Base-by-base conservation (phyloP, 2,329 filamentous ascomycete genomes). In the Sarocladium brachiariae region DNA sequence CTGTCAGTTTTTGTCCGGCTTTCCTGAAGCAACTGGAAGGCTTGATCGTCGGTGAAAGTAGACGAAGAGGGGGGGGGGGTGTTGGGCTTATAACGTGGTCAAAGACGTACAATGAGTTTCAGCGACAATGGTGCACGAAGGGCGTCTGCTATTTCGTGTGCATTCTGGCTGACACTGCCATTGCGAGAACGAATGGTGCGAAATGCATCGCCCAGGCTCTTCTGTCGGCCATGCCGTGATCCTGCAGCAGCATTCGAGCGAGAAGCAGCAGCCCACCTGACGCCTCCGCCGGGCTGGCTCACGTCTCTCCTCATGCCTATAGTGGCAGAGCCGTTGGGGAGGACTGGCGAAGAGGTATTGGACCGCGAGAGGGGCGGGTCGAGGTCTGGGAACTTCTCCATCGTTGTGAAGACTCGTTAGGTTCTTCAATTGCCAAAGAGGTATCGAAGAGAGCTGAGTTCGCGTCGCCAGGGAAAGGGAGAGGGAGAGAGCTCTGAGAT, bases 101-200 rank as follows among this genome's bases (percentile, higher is more conserved):
- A n/a, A n/a, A n/a, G n/a, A n/a, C 65, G 56, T 86, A 96, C 92
- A 67, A 96, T 82, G 56, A 97, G 81, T 68, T 77, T 90, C 54
- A 88, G 85, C 13, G 92, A 97, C 27, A 99, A 78, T 4, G 93
- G 93, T 34, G 91, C 92, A 63, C 86, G 88, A 53, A 99, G 77
- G 49, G 91, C 90, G 66, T 93, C 89, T 39, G 90, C 91, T 60
- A 99, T 82, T 68, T 97, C 92, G 54, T 95, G 89, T 50, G 90
- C 91, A 70, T 95, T 96, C 65, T 92, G 88, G 70, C 84, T 91
- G 60, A 96, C 84, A 66, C 91, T 97, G 49, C 81, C 88, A 60
- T 85, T 88, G 60, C 90, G 79, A 33, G 80, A 84, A 57, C 89
- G 78, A 59, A 96, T 92, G 2, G 83, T 90, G 59, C 81, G 83